Evolutionary conservation across 2,329 filamentous ascomycete species (phyloP), one percentile per base, ranked within the genome.

Genomic region (Zasmidium angulare): DNA sequence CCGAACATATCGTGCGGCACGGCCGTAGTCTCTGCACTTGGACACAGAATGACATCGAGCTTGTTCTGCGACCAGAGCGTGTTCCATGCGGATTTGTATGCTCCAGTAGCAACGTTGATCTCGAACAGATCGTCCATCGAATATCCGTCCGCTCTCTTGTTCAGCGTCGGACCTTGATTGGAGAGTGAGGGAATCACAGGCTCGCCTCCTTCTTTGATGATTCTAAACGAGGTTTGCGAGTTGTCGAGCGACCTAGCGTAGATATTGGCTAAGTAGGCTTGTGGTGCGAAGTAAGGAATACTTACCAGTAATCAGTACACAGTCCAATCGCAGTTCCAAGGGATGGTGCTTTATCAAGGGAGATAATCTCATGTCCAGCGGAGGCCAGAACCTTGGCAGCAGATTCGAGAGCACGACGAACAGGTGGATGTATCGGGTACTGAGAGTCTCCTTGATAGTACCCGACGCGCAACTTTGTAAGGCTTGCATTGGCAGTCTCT

Each of bases 1-100:
- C 79, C 77, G 68, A 79, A 85, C 0, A 73, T 77, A 66, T 86
- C 83, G 66, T 85, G 81, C 19, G 72, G 73, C 0, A 81, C 77
- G 0, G 84, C 82, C 0, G 81, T 83, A 12, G 72, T 77, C 63
- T 82, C 79, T 4, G 81, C 78, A 2, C 77, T 75, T 2, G 80
- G 76, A 54, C 75, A 76, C n/a, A 86, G 53, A 0, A 85, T 68
- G 0, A 78, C 79, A 69, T 86, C 83, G 2, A 86, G 69, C 7
- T 73, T 66, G 19, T 81, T 67, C 19, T 77, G 68, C 1, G 74
- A 69, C 69, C 80, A 77, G 0, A 75, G 46, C 36, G 73, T 72
- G 17, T 79, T 75, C 74, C 77, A 85, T 0, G 61, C 67, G 19
- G 76, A 72, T 3, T 71, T 36, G 9, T 79, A 72, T 58, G 69